phyloP scores from a whole-genome alignment of 2,329 filamentous ascomycete species.

The Trichocomaceae sp. region DNA sequence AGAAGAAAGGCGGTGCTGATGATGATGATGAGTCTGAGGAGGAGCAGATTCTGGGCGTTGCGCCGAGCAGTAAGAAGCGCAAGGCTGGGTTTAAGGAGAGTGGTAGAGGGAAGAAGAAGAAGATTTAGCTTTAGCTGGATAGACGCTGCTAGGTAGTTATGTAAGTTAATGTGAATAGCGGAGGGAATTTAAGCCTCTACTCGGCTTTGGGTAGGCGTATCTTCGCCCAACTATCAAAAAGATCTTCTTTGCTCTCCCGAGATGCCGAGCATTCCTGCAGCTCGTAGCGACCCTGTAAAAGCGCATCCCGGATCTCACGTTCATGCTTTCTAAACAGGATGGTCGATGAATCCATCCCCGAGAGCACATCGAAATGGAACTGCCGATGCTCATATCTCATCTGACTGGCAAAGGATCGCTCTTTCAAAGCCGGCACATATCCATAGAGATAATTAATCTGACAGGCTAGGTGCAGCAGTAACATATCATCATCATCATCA shows the following conservation, averaged over 20 bases:
- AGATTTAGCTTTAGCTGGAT: background rate
- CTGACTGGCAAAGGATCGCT: background rate
- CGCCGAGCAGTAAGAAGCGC: conserved; percentile 7
- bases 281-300: background rate
- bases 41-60: conserved; percentile 9
- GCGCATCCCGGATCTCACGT: background rate
- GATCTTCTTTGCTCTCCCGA: background rate
- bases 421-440: background rate
- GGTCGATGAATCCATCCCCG: background rate
- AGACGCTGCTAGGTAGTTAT: no score
- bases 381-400: background rate
- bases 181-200: no score
- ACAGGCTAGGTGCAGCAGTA: background rate
- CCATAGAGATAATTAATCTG: background rate
- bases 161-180: background rate
- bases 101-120: conserved; percentile 10
- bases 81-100: conserved; percentile 6
- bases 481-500: no score
- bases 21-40: conserved; percentile 1
- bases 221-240: background rate
- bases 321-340: background rate
- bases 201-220: no score
- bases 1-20: conserved; percentile 6
- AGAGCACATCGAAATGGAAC: background rate
- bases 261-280: background rate